A percentile compares a stretch with the other conserved stretches of the same genome.
phyloP scores from a whole-genome alignment of 306 rosid genomes.

The Dicorynia guianensis region DNA sequence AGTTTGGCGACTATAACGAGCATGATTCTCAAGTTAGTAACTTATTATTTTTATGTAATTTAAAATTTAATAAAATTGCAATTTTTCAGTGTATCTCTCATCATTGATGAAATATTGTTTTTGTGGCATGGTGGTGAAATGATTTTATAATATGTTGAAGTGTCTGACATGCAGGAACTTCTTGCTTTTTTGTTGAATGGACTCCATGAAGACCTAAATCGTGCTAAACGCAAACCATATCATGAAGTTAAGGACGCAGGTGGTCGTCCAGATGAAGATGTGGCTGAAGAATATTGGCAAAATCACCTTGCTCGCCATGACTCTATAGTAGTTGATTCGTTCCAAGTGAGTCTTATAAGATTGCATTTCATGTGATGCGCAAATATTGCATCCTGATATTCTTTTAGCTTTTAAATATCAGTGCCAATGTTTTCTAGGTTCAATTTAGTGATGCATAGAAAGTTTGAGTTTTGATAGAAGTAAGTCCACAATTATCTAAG shows the following conservation, averaged over 20 bases:
- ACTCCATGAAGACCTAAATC: conserved; percentile 89
- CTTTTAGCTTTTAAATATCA: background rate
- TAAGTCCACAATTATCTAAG: background rate
- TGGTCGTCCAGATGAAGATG: conserved; percentile 77
- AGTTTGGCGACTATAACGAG: conserved; percentile 83
- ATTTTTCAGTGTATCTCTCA: conserved; percentile 25
- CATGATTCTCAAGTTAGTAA: conserved; percentile 90
- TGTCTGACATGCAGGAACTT: conserved; percentile 70
- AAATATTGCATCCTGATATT: conserved; percentile 1
- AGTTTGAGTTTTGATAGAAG: conserved; percentile 12
- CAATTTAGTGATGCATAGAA: too few relatives aligned
- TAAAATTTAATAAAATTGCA: conserved; percentile 10
- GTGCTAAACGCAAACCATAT: conserved; percentile 82
- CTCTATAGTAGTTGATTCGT: conserved; percentile 77
- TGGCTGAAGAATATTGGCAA: conserved; percentile 85
- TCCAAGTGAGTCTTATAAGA: conserved; percentile 60
- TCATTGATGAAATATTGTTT: conserved; percentile 1
- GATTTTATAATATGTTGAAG: conserved; percentile 39
- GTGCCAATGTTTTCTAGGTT: background rate
- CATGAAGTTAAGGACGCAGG: conserved; percentile 80
- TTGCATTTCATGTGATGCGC: background rate
- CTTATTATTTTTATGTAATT: background rate
- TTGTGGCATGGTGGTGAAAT: conserved; percentile 32
- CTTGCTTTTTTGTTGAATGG: conserved; percentile 96
- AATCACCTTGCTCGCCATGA: conserved; percentile 89